Percentiles rank a stretch among this genome's conserved stretches.
Conservation (phyloP, 169 alveolate species). For the Cryptosporidium baileyi region DNA sequence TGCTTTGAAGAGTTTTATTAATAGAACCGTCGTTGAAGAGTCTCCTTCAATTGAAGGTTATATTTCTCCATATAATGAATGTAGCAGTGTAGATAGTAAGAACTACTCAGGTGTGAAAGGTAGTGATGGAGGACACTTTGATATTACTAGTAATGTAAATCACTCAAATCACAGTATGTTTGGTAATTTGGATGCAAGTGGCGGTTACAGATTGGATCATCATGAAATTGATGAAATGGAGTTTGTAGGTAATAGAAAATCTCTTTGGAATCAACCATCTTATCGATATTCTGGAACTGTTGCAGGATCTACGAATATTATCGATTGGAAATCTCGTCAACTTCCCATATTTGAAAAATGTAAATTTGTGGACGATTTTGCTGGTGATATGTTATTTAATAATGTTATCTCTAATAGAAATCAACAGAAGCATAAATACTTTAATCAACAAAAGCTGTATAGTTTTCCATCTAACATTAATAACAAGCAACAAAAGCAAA, state of each 20-base stretch:
- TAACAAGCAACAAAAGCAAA: slow-evolving; percentile 30
- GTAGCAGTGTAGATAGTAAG: neutral
- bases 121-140: slow-evolving; percentile 17
- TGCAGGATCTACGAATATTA: neutral
- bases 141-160: neutral
- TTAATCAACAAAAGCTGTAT: neutral
- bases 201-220: neutral
- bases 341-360: neutral
- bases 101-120: neutral
- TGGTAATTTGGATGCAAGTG: neutral
- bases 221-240: slow-evolving; percentile 14
- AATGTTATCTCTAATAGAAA: neutral
- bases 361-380: slow-evolving; percentile 24
- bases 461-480: slow-evolving; percentile 10
- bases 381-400: slow-evolving; percentile 19
- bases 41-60: slow-evolving; percentile 19
- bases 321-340: slow-evolving; percentile 40
- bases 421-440: slow-evolving; percentile 38
- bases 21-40: neutral
- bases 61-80: neutral
- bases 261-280: neutral
- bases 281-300: neutral
- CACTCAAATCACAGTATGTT: slow-evolving; percentile 17
- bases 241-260: slow-evolving; percentile 7
- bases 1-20: too few relatives aligned